Base-by-base conservation (phyloP, 2,329 filamentous ascomycete species). In the Xylariaceae sp. region DNA sequence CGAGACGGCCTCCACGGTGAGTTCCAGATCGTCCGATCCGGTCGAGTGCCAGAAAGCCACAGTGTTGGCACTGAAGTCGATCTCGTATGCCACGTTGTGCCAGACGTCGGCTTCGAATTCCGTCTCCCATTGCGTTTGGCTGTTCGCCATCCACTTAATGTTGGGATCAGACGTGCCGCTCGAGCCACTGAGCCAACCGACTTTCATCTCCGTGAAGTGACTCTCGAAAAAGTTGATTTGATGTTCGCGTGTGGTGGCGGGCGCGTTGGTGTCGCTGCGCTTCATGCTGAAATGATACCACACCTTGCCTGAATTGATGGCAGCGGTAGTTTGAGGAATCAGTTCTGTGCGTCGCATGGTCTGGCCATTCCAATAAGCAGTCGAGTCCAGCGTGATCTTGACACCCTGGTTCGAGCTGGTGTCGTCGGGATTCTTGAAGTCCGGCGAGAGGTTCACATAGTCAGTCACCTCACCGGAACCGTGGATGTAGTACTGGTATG, bases 401-500 rank as follows among this genome's bases (percentile, higher is more conserved):
- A 82, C 83, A 15, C 88, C 88, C 73, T 88, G 82, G 42, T 76
- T 80, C 53, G 83, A 85, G 53, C 76, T 77, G 0, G 76, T 77
- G 71, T 89, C 87, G 65, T 80, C 81, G 0, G 85, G 82, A 73
- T 88, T 89, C 75, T 87, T 88, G 78, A 78, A 86, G 59, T 74
- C 72, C 0, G 83, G 72, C 1, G 79, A 81, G 1, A 89, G 77
- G 66, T 83, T 84, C 65, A 89, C 79, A 73, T 89, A 89, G 66
- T 81, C 75, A 18, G 77, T 78, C 7, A 84, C 78, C 0, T 74
- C 55, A 7, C 78, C 80, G 4, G 76, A 75, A 42, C 88, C 88
- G 75, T 90, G 88, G 70, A 89, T 89, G 76, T 90, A 90, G 78
- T 88, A 90, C 73, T 90, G 87, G 74, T 88, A 90, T 0, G 84